phyloP scores from a whole-genome alignment of 2,329 filamentous ascomycete species.

The Alternaria longipes region DNA sequence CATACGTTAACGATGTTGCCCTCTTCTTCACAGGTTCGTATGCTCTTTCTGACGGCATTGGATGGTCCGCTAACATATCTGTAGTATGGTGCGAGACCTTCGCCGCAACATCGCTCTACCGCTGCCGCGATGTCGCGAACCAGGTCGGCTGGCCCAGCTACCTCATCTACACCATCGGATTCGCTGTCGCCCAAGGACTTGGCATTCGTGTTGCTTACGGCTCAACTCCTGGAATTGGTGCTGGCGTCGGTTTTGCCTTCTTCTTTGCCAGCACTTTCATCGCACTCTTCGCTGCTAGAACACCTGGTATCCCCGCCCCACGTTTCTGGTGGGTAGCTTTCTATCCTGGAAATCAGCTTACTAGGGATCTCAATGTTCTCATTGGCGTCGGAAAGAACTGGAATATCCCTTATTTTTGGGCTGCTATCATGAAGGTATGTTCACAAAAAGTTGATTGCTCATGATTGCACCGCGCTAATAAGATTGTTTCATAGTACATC shows the following conservation, averaged over 20 bases:
- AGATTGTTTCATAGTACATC: constrained; percentile 21
- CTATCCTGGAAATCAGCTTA: constrained; percentile 65
- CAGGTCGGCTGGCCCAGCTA: constrained; percentile 55
- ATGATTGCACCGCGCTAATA: too few relatives aligned
- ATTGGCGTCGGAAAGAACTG: constrained; percentile 63
- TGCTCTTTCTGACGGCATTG: too few relatives aligned
- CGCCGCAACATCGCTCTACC: constrained; percentile 60
- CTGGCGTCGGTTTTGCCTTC: constrained; percentile 61
- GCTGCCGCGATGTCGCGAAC: constrained; percentile 56
- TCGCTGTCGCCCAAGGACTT: constrained; percentile 60
- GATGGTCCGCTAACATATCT: constrained; percentile 11
- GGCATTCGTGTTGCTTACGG: constrained; percentile 49
- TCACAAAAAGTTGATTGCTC: too few relatives aligned
- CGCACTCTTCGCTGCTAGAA: constrained; percentile 52
- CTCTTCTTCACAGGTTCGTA: too few relatives aligned
- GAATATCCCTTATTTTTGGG: constrained; percentile 61
- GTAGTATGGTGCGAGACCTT: constrained; percentile 62
- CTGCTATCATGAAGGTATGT: constrained; percentile 24
- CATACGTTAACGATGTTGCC: constrained; percentile 62
- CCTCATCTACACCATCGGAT: constrained; percentile 57
- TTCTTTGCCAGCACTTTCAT: constrained; percentile 53
- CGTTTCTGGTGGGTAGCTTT: constrained; percentile 58
- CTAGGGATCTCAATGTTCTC: constrained; percentile 62
- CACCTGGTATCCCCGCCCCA: constrained; percentile 52
- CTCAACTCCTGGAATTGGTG: constrained; percentile 54